phyloP scores from a whole-genome alignment of 116 monocot species.

The Trichopus zeylanicus region DNA sequence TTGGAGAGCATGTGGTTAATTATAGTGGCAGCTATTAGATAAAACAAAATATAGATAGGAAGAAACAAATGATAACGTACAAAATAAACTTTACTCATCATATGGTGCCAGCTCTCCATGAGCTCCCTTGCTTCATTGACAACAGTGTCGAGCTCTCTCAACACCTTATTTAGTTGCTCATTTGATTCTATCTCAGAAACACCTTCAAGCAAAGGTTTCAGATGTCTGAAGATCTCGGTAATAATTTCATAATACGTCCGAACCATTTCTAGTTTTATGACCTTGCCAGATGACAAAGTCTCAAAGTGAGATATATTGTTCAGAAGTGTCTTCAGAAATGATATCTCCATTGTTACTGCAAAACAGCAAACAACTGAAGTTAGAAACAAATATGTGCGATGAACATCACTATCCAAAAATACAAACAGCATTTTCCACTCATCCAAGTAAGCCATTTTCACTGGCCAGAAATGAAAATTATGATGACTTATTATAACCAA shows the following conservation, averaged over 20 bases:
- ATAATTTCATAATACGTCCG: constrained; percentile 55
- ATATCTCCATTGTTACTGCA: constrained; percentile 36
- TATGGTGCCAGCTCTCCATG: constrained; percentile 49
- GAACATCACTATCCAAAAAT: neutral
- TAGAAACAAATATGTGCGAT: neutral
- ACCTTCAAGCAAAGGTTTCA: constrained; percentile 51
- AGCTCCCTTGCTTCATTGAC: constrained; percentile 48
- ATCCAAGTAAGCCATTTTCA: too few relatives aligned
- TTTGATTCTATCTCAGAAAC: constrained; percentile 24
- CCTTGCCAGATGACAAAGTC: constrained; percentile 34
- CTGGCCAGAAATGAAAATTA: too few relatives aligned
- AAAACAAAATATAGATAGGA: neutral
- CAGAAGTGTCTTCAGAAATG: constrained; percentile 32
- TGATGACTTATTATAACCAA: too few relatives aligned
- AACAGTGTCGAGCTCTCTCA: constrained; percentile 43
- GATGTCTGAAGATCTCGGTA: constrained; percentile 40
- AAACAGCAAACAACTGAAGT: neutral
- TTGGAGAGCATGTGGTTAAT: too few relatives aligned
- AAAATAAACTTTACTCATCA: constrained; percentile 84
- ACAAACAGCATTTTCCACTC: neutral
- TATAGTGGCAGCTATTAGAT: neutral
- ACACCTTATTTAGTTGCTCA: constrained; percentile 34
- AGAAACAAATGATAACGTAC: constrained; percentile 29
- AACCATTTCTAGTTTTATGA: constrained; percentile 31
- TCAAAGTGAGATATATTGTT: constrained; percentile 38